phyloP scores from a whole-genome alignment of 495 filamentous ascomycete genomes.

The Achaetomiella virescens region DNA sequence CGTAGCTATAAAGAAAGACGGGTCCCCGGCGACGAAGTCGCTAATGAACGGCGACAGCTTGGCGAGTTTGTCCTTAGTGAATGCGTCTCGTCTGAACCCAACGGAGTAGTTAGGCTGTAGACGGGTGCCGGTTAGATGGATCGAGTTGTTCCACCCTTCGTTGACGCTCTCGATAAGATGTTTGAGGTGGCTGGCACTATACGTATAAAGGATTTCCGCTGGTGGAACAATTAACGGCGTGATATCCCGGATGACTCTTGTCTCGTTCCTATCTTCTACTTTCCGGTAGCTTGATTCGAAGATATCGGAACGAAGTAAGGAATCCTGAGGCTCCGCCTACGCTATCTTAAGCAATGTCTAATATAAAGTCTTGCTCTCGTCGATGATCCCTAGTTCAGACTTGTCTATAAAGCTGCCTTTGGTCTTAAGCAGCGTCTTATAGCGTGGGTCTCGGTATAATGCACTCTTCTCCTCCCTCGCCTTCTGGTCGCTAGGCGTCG shows the following conservation, averaged over 20 bases:
- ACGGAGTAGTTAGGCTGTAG: too few relatives aligned
- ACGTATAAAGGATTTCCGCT: neutral
- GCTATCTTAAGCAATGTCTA: neutral
- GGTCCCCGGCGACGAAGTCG: too few relatives aligned
- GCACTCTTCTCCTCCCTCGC: neutral
- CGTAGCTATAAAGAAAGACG: too few relatives aligned
- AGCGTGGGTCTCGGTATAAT: neutral
- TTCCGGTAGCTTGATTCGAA: neutral
- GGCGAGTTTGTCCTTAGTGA: too few relatives aligned
- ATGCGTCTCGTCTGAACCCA: too few relatives aligned
- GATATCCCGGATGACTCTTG: constrained; percentile 1
- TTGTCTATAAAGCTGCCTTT: neutral
- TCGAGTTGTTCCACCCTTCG: too few relatives aligned
- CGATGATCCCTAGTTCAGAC: neutral
- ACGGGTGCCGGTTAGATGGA: too few relatives aligned
- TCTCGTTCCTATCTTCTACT: neutral
- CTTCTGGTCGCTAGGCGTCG: neutral
- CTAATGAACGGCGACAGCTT: too few relatives aligned
- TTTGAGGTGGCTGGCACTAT: neutral
- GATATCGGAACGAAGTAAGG: neutral
- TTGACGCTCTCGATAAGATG: constrained; percentile 14
- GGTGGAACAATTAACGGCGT: constrained; percentile 19
- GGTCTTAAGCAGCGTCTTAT: neutral
- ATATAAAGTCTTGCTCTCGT: neutral
- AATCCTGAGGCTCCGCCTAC: neutral